phyloP scores from a whole-genome alignment of 495 filamentous ascomycete species.

The Neurospora sp. region DNA sequence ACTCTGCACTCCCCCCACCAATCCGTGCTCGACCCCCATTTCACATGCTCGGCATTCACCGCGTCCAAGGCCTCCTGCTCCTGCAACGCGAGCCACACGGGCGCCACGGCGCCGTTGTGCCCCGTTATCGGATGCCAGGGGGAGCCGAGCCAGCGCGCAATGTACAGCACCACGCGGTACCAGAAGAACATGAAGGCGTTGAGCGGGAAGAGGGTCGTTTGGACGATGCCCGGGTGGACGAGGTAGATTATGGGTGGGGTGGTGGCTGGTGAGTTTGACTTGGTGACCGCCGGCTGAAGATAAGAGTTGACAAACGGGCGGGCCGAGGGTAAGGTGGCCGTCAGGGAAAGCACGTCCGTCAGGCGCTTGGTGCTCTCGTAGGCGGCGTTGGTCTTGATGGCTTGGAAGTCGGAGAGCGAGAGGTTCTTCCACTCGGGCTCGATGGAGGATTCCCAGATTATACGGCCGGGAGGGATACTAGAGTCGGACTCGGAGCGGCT shows the following conservation, averaged over 20 bases:
- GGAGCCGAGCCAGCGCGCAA: slow-evolving; percentile 70
- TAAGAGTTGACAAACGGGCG: slow-evolving; percentile 40
- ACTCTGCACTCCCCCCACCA: slow-evolving; percentile 47
- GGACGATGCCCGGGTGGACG: slow-evolving; percentile 79
- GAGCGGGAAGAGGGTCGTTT: slow-evolving; percentile 68
- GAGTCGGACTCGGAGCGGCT: slow-evolving; percentile 28
- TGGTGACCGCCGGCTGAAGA: slow-evolving; percentile 13
- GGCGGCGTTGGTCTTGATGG: slow-evolving; percentile 44
- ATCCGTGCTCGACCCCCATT: slow-evolving; percentile 75
- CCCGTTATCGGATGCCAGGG: slow-evolving; percentile 73
- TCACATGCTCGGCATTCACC: slow-evolving; percentile 44
- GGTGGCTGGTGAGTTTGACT: neutral
- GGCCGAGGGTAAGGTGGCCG: slow-evolving; percentile 55
- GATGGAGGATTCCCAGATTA: slow-evolving; percentile 79
- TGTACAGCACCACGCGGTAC: slow-evolving; percentile 49
- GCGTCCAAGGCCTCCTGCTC: slow-evolving; percentile 56
- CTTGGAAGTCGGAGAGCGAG: slow-evolving; percentile 64
- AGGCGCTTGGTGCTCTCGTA: slow-evolving; percentile 85
- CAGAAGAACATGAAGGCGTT: slow-evolving; percentile 51
- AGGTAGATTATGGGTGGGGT: slow-evolving; percentile 55
- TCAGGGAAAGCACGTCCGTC: slow-evolving; percentile 73
- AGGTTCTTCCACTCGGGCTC: slow-evolving; percentile 54
- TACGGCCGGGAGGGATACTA: slow-evolving; percentile 37
- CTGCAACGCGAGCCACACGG: slow-evolving; percentile 69
- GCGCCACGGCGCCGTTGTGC: slow-evolving; percentile 67